These are phyloP conservation scores for Guillardia theta DNA, from an alignment of 78 protist species.

Conservation along the genomic window DNA sequence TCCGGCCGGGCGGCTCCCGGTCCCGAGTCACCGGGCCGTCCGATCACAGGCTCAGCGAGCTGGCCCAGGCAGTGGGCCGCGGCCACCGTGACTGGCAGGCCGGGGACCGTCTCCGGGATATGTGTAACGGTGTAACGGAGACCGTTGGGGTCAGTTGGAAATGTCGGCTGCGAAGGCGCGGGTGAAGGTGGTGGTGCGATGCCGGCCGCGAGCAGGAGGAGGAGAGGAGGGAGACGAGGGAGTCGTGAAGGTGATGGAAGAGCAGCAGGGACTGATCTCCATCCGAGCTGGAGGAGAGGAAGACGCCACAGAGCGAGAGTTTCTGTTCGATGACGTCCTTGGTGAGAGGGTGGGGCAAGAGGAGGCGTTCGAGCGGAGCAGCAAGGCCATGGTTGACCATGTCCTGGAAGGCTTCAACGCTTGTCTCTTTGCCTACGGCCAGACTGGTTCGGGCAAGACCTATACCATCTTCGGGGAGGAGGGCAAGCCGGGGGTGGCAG, in stretches of 20 bases:
- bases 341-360: background rate
- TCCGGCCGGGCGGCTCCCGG: no score
- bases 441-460: conserved; percentile 32
- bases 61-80: no score
- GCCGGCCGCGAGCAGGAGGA: background rate
- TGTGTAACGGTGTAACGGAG: no score
- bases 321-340: background rate
- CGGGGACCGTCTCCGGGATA: no score
- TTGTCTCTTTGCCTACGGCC: conserved; percentile 16
- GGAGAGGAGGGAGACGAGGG: background rate
- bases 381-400: background rate
- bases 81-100: no score
- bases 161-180: background rate
- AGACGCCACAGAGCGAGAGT: background rate
- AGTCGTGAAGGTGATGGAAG: background rate
- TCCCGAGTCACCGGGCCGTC: no score
- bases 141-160: no score
- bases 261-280: background rate
- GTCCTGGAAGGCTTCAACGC: conserved; percentile 29
- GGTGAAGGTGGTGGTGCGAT: background rate
- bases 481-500: background rate
- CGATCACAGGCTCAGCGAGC: no score
- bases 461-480: conserved; percentile 14
- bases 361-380: background rate
- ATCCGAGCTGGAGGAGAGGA: background rate